A percentile compares a stretch with the other conserved stretches of the same genome.
Conservation (phyloP, 2,329 filamentous ascomycete species). For the Ramularia collo-cygni region DNA sequence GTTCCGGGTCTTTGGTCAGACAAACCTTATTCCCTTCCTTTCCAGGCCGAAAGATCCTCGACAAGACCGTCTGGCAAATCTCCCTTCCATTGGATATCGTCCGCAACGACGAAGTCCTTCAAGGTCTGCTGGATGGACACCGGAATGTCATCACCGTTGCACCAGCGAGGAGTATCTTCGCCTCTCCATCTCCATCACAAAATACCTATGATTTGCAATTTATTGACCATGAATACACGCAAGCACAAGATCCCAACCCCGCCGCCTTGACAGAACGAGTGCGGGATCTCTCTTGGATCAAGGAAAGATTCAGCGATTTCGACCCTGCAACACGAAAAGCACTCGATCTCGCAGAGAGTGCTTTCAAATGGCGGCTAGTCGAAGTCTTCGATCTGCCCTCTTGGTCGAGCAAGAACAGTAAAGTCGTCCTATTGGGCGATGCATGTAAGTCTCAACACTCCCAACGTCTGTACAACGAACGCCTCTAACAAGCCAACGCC, state of each 20-base stretch:
- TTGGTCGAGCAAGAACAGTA: slow-evolving; percentile 6
- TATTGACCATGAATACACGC: slow-evolving; percentile 6
- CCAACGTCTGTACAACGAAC: no score
- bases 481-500: no score
- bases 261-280: not conserved
- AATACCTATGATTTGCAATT: slow-evolving; percentile 3
- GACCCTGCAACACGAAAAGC: slow-evolving; percentile 5
- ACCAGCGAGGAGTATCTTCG: slow-evolving; percentile 2
- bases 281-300: slow-evolving; percentile 1
- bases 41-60: slow-evolving; percentile 1
- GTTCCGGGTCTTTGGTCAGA: slow-evolving; percentile 3
- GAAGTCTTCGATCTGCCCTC: slow-evolving; percentile 1
- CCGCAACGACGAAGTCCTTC: not conserved
- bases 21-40: slow-evolving; percentile 4
- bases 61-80: slow-evolving; percentile 4
- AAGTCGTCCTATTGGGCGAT: slow-evolving; percentile 8
- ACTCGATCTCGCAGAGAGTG: slow-evolving; percentile 1
- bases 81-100: slow-evolving; percentile 2
- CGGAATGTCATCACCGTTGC: slow-evolving; percentile 2
- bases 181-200: slow-evolving; percentile 4
- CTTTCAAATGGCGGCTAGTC: slow-evolving; percentile 7
- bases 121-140: slow-evolving; percentile 2
- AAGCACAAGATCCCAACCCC: not conserved
- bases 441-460: not conserved
- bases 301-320: slow-evolving; percentile 3